A percentile compares a stretch with the other conserved stretches of the same genome.
Evolutionary conservation across 2,329 filamentous ascomycete genomes (phyloP).

Genomic region (Thielaviopsis euricoi): DNA sequence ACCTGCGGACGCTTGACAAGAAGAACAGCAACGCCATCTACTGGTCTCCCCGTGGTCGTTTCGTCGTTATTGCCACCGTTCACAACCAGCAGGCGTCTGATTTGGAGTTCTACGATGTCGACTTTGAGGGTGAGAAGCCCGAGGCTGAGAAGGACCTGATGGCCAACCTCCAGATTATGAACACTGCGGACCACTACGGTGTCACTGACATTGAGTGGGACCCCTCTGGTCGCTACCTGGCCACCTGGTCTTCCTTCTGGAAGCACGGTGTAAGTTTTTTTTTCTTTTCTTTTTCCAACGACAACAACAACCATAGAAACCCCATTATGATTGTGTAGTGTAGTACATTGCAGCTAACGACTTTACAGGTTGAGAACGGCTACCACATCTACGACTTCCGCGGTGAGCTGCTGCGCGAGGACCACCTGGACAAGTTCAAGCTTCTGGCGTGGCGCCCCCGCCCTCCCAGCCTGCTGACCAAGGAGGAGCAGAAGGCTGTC

Average conservation of each 20-base stretch:
- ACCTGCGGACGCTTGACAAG: constrained; percentile 88
- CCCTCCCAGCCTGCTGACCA: constrained; percentile 75
- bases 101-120: constrained; percentile 92
- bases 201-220: constrained; percentile 98
- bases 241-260: constrained; percentile 86
- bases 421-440: constrained; percentile 93
- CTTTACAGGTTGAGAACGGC: constrained; percentile 55
- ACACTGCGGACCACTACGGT: constrained; percentile 86
- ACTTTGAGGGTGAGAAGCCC: constrained; percentile 93
- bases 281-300: too few relatives aligned
- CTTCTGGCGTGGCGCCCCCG: constrained; percentile 91
- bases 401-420: constrained; percentile 75
- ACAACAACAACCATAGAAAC: too few relatives aligned
- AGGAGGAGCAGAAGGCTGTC: constrained; percentile 94
- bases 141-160: constrained; percentile 87
- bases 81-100: constrained; percentile 87
- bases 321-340: too few relatives aligned
- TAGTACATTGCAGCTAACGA: neutral
- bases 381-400: constrained; percentile 98
- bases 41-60: constrained; percentile 92
- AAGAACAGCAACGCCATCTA: constrained; percentile 99
- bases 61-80: constrained; percentile 87
- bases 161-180: constrained; percentile 90
- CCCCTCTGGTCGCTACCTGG: constrained; percentile 84
- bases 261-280: constrained; percentile 73